Evolutionary conservation across 352 stramenopile genomes (phyloP).

Genomic region (Globisporangium middletonii): DNA sequence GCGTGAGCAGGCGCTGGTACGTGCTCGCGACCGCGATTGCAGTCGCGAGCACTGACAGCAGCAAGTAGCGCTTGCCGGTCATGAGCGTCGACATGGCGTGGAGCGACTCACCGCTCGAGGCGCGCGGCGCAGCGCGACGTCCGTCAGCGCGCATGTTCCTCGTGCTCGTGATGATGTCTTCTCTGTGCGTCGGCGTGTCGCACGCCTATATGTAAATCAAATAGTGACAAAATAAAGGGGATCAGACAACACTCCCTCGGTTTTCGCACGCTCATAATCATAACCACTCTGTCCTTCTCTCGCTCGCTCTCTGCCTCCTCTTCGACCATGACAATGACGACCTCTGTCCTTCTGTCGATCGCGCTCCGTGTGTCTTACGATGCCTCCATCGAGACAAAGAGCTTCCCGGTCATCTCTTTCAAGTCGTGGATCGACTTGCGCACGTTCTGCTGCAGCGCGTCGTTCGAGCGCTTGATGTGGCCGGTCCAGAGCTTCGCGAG

Average conservation of each 20-base stretch:
- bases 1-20: constrained; percentile 27
- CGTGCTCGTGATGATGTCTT: not conserved
- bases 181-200: not conserved
- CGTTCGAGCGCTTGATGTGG: constrained; percentile 19
- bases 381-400: constrained; percentile 31
- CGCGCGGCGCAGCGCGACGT: not conserved
- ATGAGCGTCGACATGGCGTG: constrained; percentile 37
- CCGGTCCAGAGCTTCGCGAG: constrained; percentile 50
- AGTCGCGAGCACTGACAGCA: constrained; percentile 55
- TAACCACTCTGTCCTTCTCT: too few species aligned
- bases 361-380: not conserved
- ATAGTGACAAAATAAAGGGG: not conserved
- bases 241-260: too few species aligned
- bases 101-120: constrained; percentile 2
- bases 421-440: constrained; percentile 54
- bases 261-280: too few species aligned
- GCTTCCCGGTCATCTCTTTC: constrained; percentile 45
- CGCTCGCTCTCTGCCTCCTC: too few species aligned
- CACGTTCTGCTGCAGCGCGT: constrained; percentile 36
- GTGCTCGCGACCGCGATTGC: constrained; percentile 42
- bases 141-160: not conserved
- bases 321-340: not conserved
- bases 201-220: too few species aligned
- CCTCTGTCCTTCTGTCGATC: not conserved
- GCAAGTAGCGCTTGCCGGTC: constrained; percentile 49